Conservation (phyloP, 768 basidiomycete genomes). For the Calocybe cyanea region DNA sequence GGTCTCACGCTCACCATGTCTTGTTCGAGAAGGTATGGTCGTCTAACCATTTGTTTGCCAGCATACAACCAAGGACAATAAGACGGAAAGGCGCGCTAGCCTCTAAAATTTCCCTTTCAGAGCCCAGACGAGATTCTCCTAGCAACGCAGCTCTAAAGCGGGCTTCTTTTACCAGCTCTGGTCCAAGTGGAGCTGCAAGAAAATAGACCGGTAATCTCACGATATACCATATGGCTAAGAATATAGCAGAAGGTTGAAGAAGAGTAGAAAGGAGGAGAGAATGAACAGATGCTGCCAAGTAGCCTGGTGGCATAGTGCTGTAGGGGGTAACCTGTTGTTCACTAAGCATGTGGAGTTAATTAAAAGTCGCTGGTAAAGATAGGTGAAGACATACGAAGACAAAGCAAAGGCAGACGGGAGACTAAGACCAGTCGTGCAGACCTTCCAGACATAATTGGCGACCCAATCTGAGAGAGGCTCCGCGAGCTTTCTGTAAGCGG, state of each 20-base stretch:
- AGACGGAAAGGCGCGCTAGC: slow-evolving; percentile 67
- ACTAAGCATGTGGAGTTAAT: slow-evolving; percentile 17
- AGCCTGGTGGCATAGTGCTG: slow-evolving; percentile 43
- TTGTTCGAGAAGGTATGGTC: slow-evolving; percentile 89
- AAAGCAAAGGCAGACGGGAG: slow-evolving; percentile 51
- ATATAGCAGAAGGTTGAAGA: slow-evolving; percentile 75
- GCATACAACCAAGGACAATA: slow-evolving; percentile 76
- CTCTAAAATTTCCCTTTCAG: slow-evolving; percentile 49
- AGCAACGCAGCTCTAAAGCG: slow-evolving; percentile 64
- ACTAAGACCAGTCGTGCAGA: slow-evolving; percentile 68
- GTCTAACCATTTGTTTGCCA: slow-evolving; percentile 86
- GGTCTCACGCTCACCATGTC: slow-evolving; percentile 58
- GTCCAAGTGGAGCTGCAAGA: slow-evolving; percentile 43
- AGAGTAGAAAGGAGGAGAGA: slow-evolving; percentile 74
- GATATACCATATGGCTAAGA: slow-evolving; percentile 81
- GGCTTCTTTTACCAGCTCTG: slow-evolving; percentile 54
- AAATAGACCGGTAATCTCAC: slow-evolving; percentile 71
- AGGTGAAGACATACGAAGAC: slow-evolving; percentile 45
- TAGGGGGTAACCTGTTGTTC: slow-evolving; percentile 34
- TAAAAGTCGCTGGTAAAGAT: slow-evolving; percentile 4
- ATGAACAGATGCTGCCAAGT: slow-evolving; percentile 61
- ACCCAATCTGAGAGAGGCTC: slow-evolving; percentile 81
- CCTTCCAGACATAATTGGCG: slow-evolving; percentile 77
- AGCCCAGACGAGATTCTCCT: slow-evolving; percentile 39
- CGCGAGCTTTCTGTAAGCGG: slow-evolving; percentile 65